phyloP scores from a whole-genome alignment of 2,329 filamentous ascomycete genomes.

The Botryotinia convoluta region DNA sequence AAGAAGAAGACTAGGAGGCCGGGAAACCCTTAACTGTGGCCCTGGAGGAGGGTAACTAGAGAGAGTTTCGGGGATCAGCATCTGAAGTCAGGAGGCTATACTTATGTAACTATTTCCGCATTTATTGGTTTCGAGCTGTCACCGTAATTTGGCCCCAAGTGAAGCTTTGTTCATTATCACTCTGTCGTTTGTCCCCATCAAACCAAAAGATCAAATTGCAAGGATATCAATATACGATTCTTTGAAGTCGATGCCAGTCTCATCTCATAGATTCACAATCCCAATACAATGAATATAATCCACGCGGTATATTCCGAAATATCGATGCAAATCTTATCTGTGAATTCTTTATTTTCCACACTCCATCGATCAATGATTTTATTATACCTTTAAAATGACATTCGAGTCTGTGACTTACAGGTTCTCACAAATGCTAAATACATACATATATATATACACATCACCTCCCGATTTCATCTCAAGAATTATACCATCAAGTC shows the following conservation, averaged over 20 bases:
- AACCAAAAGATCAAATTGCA: not conserved
- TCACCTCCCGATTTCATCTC: too few species aligned
- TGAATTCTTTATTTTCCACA: too few species aligned
- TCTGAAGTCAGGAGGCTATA: too few species aligned
- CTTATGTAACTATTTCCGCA: not conserved
- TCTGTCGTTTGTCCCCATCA: fast-evolving
- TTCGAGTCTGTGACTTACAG: too few species aligned
- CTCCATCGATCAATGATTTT: too few species aligned
- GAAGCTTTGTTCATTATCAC: not conserved
- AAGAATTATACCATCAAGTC: too few species aligned
- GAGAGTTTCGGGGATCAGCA: too few species aligned
- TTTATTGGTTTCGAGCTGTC: not conserved
- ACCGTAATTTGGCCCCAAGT: fast-evolving
- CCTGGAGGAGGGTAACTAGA: not conserved
- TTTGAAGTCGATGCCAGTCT: not conserved
- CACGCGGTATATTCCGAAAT: too few species aligned
- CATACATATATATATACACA: too few species aligned
- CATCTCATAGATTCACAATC: not conserved
- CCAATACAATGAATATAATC: not conserved
- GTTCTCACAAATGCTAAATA: too few species aligned
- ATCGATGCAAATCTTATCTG: too few species aligned
- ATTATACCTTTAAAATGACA: too few species aligned
- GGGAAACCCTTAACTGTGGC: not conserved
- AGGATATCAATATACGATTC: not conserved
- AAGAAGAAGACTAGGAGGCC: not conserved